Conservation (phyloP, 2,329 filamentous ascomycete genomes). For the Xylaria multiplex region DNA sequence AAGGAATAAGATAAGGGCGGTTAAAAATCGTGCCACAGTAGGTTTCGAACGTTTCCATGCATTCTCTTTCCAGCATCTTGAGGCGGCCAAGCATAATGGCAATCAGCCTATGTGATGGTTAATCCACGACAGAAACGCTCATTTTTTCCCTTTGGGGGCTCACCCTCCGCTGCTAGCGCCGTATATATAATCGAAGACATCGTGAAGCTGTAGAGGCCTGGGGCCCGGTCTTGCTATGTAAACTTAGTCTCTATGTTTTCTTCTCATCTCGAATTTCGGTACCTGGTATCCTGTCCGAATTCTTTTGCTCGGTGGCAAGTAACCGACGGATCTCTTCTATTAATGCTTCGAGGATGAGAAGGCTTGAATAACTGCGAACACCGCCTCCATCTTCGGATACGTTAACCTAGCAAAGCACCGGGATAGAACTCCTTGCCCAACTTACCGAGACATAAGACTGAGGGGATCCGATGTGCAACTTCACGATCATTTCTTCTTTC, state of each 20-base stretch:
- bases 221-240: not conserved
- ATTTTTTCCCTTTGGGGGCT: not conserved
- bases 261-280: not conserved
- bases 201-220: not conserved
- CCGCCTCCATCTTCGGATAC: conserved; percentile 1
- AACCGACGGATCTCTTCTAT: not conserved
- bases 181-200: not conserved
- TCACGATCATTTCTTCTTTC: not conserved
- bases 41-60: not conserved
- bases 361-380: conserved; percentile 6
- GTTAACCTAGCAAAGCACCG: not conserved
- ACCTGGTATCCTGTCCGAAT: not conserved
- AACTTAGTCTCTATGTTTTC: not conserved
- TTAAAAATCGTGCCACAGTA: conserved; percentile 3
- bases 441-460: conserved; percentile 5
- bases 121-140: not conserved
- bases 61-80: conserved; percentile 1
- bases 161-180: conserved; percentile 8
- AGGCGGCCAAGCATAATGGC: conserved; percentile 6
- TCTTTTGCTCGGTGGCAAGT: not conserved
- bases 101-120: not conserved
- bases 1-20: not conserved
- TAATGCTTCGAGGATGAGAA: conserved; percentile 2
- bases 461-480: not conserved
- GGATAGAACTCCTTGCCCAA: not conserved